Conservation (phyloP, 768 basidiomycete species). For the Xerocomus potaroensis region DNA sequence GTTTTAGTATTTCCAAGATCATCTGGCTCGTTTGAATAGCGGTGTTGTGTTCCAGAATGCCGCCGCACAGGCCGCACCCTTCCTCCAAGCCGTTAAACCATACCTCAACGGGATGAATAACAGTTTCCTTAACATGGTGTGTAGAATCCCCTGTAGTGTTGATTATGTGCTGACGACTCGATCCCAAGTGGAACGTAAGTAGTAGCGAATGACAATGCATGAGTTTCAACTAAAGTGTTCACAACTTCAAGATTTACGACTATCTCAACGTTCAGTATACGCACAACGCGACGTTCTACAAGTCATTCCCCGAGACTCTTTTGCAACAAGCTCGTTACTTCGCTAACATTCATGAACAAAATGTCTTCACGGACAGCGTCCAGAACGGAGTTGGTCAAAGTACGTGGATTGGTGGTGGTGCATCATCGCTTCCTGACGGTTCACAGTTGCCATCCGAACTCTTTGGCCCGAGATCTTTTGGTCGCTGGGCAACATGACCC, state of each 20-base stretch:
- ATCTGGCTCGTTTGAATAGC: conserved; percentile 20
- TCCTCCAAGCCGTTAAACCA: conserved; percentile 62
- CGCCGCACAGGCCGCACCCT: conserved; percentile 51
- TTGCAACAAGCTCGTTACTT: conserved; percentile 67
- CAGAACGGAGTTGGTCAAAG: conserved; percentile 71
- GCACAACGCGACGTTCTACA: conserved; percentile 77
- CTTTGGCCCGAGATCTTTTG: conserved; percentile 66
- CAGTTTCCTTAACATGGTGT: conserved; percentile 62
- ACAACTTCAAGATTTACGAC: conserved; percentile 57
- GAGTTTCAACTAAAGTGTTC: background rate
- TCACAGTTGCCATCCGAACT: conserved; percentile 73
- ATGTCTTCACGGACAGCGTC: conserved; percentile 60
- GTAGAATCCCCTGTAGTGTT: conserved; percentile 24
- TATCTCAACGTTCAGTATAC: conserved; percentile 69
- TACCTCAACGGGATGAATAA: conserved; percentile 62
- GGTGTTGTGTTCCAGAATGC: conserved; percentile 50
- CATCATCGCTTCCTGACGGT: background rate
- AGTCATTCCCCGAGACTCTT: conserved; percentile 64
- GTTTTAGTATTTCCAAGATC: conserved; percentile 26
- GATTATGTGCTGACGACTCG: conserved; percentile 9
- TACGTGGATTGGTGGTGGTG: conserved; percentile 32
- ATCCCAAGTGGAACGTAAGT: conserved; percentile 68
- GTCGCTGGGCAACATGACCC: conserved; percentile 72
- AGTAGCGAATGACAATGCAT: background rate
- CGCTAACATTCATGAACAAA: conserved; percentile 74